phyloP scores from a whole-genome alignment of 768 basidiomycete genomes.

The Artomyces pyxidatus region DNA sequence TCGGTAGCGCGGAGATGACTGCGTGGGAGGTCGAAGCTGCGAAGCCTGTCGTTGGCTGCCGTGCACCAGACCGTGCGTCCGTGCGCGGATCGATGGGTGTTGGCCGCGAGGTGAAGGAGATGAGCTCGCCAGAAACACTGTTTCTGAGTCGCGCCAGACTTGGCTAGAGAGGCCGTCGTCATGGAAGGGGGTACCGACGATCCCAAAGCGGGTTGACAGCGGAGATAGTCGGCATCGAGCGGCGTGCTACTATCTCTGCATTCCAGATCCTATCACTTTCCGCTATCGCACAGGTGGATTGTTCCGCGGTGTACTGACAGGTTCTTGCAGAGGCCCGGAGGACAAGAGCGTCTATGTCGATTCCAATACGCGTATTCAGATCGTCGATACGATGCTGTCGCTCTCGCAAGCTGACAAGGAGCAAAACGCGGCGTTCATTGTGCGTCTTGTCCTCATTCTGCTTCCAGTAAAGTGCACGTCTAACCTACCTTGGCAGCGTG shows the following conservation, averaged over 20 bases:
- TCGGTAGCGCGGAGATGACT: neutral
- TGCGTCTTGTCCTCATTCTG: conserved; percentile 27
- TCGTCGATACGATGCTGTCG: conserved; percentile 69
- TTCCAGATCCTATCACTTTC: neutral
- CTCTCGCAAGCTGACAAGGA: conserved; percentile 56
- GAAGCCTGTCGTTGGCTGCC: too few relatives aligned
- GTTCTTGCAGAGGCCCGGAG: conserved; percentile 19
- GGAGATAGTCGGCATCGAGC: neutral
- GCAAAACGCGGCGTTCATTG: conserved; percentile 66
- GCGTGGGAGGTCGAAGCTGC: neutral
- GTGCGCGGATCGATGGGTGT: too few relatives aligned
- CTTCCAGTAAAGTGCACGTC: neutral
- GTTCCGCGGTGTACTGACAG: too few relatives aligned
- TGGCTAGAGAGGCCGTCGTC: neutral
- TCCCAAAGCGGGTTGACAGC: neutral
- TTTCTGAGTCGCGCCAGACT: too few relatives aligned
- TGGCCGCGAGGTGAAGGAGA: too few relatives aligned
- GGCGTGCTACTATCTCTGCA: conserved; percentile 3
- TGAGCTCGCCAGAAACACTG: too few relatives aligned
- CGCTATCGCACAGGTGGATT: neutral
- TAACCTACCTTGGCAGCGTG: conserved; percentile 37
- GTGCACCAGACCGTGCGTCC: too few relatives aligned
- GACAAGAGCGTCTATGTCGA: conserved; percentile 37
- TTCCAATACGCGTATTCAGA: conserved; percentile 66
- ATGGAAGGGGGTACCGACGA: neutral